Evolutionary conservation across 1,139 yeast species (phyloP).

Genomic region (Saccharomyces uvarum): DNA sequence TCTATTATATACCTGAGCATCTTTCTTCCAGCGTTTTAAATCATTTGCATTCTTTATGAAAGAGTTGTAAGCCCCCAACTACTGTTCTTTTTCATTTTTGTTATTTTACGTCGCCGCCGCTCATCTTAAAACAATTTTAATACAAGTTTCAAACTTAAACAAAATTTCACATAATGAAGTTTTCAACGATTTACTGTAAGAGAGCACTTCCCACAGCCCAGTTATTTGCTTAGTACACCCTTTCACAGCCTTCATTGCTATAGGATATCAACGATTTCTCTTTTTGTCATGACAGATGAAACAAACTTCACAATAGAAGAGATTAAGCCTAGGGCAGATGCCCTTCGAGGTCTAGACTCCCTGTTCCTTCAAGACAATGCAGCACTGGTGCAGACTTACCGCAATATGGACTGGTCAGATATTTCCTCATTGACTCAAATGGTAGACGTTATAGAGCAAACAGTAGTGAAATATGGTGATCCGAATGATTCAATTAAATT

Average conservation of each 20-base stretch:
- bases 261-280: background rate
- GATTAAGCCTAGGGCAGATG: conserved; percentile 5
- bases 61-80: background rate
- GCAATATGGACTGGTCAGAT: conserved; percentile 22
- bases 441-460: conserved; percentile 27
- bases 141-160: background rate
- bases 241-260: background rate
- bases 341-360: conserved; percentile 18
- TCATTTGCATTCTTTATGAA: background rate
- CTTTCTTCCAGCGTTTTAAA: background rate
- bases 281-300: conserved; percentile 49
- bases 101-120: conserved; percentile 1
- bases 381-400: conserved; percentile 24
- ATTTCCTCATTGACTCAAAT: conserved; percentile 24
- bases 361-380: conserved; percentile 32
- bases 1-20: background rate
- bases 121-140: background rate
- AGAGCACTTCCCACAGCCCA: background rate
- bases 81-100: background rate
- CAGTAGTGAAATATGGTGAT: conserved; percentile 31
- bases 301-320: conserved; percentile 49
- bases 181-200: background rate
- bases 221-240: background rate
- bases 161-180: background rate
- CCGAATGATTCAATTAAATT: conserved; percentile 30